phyloP scores from a whole-genome alignment of 176 grass and related monocot genomes.

The Zoysia pacifica region DNA sequence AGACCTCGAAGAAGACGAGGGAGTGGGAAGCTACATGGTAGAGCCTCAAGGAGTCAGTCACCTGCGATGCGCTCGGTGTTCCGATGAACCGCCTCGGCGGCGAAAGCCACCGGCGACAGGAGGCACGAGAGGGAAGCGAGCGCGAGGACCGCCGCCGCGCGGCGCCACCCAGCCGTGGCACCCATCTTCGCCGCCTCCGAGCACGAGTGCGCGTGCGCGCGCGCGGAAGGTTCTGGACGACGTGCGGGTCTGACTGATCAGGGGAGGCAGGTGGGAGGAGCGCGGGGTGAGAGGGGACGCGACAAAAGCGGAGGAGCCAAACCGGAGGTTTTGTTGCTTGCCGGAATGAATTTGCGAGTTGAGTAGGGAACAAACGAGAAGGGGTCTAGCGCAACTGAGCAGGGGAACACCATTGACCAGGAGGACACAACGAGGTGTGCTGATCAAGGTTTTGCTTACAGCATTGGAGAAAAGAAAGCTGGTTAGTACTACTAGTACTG shows the following conservation, averaged over 20 bases:
- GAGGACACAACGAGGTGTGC: neutral
- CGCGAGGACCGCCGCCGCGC: conserved; percentile 16
- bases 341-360: conserved; percentile 1
- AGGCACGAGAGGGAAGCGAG: conserved; percentile 20
- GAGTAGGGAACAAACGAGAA: neutral
- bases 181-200: conserved; percentile 8
- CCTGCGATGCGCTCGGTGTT: conserved; percentile 51
- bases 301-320: neutral
- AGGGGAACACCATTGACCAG: conserved; percentile 9
- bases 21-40: neutral
- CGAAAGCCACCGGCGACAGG: neutral
- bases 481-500: neutral
- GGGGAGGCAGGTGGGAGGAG: neutral
- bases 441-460: neutral
- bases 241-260: conserved; percentile 8
- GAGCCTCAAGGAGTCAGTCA: conserved; percentile 6
- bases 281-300: neutral
- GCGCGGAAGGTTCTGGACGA: conserved; percentile 30
- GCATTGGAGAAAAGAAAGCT: neutral
- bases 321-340: conserved; percentile 20
- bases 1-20: neutral
- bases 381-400: neutral
- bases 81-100: neutral
- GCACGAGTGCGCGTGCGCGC: no score
- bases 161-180: neutral